A percentile compares a stretch with the other conserved stretches of the same genome.
These are phyloP conservation scores for Eucalyptus brandiana DNA, from an alignment of 345 rosid genomes.

Conservation along the genomic window DNA sequence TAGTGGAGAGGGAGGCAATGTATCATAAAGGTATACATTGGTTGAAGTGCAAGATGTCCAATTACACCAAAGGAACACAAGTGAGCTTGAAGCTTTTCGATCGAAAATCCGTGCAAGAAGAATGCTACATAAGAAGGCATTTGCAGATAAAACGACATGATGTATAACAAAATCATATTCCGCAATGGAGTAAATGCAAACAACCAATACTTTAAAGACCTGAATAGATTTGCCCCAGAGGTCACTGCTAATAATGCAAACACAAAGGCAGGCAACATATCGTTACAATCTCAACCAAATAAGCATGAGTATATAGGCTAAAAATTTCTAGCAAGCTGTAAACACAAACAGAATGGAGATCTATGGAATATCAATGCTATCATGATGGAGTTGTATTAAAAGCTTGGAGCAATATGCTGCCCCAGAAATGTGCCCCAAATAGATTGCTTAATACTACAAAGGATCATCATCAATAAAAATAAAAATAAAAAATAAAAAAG, in stretches of 20 bases:
- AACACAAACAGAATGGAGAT: not conserved
- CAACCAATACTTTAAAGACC: too few relatives aligned
- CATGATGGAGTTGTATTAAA: not conserved
- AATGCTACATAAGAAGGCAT: not conserved
- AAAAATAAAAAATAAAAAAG: too few relatives aligned
- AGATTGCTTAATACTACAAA: not conserved
- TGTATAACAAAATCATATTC: not conserved
- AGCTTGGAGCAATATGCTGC: not conserved
- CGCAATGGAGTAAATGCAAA: not conserved
- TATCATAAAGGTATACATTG: not conserved
- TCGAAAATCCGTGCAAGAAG: not conserved
- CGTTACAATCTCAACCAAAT: not conserved
- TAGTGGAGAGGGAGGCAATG: not conserved
- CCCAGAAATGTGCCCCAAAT: not conserved
- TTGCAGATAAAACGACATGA: not conserved
- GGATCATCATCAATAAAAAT: not conserved
- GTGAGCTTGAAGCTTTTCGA: not conserved
- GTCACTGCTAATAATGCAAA: not conserved
- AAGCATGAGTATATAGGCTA: not conserved
- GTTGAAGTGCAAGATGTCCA: not conserved
- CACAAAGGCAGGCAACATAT: not conserved
- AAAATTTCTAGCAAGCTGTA: not conserved
- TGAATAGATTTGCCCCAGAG: too few relatives aligned
- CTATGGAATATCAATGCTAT: not conserved
- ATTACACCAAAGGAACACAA: not conserved